Percentiles rank a stretch among this genome's conserved stretches.
phyloP scores from a whole-genome alignment of 345 rosid genomes.

The Melaleuca quinquenervia region DNA sequence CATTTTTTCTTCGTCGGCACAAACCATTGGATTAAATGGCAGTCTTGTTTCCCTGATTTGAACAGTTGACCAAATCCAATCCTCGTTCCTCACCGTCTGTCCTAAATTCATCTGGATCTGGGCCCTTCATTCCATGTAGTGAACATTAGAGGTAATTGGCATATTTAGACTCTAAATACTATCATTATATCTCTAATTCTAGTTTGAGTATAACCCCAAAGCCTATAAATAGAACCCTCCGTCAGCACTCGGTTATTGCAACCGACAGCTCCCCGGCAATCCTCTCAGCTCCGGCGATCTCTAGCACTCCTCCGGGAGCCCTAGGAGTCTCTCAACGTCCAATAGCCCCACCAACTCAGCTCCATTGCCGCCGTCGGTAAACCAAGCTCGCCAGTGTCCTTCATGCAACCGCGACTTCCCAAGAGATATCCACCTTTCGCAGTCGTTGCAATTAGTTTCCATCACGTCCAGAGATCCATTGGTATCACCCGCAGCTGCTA shows the following conservation, averaged over 20 bases:
- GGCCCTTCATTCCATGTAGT: not conserved
- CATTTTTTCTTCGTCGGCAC: not conserved
- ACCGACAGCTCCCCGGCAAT: not conserved
- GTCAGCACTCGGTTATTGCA: no score
- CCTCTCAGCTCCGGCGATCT: not conserved
- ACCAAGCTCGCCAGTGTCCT: no score
- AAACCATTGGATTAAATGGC: not conserved
- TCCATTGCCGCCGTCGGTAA: not conserved
- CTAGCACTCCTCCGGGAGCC: not conserved
- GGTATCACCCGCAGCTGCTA: not conserved
- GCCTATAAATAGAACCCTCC: no score
- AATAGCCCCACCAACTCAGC: not conserved
- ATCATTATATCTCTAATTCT: no score
- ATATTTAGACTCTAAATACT: no score
- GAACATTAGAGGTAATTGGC: not conserved
- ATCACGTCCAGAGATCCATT: not conserved
- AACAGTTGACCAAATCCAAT: not conserved
- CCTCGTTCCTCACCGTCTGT: no score
- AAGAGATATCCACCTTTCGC: not conserved
- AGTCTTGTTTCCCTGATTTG: not conserved
- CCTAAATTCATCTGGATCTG: no score
- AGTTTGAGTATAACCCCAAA: no score
- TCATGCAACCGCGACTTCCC: no score
- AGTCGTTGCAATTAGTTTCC: not conserved
- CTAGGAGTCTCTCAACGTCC: not conserved